phyloP scores from a whole-genome alignment of 2,329 filamentous ascomycete species.

The Scortechinia acanthostroma region DNA sequence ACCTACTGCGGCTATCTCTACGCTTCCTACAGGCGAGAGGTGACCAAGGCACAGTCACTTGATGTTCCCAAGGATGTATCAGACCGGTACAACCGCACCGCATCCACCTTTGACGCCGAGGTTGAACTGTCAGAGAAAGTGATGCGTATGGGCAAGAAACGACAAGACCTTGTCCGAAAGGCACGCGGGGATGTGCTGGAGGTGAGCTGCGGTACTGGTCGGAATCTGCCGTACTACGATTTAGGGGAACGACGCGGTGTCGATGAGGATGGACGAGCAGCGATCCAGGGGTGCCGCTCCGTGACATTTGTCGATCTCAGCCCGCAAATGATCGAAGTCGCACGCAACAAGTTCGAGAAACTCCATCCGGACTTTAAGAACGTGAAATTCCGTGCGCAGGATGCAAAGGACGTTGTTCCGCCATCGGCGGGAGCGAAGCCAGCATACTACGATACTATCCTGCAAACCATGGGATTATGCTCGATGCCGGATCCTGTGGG shows the following conservation, averaged over 20 bases:
- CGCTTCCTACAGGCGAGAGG: slow-evolving; percentile 23
- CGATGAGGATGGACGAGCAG: slow-evolving; percentile 13
- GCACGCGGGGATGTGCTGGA: slow-evolving; percentile 36
- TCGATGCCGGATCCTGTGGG: slow-evolving; percentile 31
- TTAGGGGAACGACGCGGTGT: slow-evolving; percentile 21
- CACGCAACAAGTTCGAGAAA: slow-evolving; percentile 28
- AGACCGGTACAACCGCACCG: slow-evolving; percentile 32
- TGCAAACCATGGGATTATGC: slow-evolving; percentile 40
- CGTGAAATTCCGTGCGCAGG: background rate
- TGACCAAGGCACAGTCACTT: slow-evolving; percentile 5
- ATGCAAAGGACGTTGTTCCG: background rate
- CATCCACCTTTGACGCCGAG: slow-evolving; percentile 30
- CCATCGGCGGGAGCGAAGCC: background rate
- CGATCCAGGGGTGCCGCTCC: background rate
- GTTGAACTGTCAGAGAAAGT: slow-evolving; percentile 31
- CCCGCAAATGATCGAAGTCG: slow-evolving; percentile 33
- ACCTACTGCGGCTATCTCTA: slow-evolving; percentile 32
- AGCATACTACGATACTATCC: slow-evolving; percentile 28
- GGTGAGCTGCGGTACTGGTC: slow-evolving; percentile 37
- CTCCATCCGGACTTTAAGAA: slow-evolving; percentile 18
- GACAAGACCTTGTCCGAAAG: slow-evolving; percentile 26
- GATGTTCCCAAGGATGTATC: slow-evolving; percentile 21
- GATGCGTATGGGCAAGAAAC: slow-evolving; percentile 27
- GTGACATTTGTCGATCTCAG: slow-evolving; percentile 31
- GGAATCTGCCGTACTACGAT: slow-evolving; percentile 34